These are phyloP conservation scores for Eucalyptus fibrosa DNA, from an alignment of 345 rosid genomes.

Conservation along the genomic window DNA sequence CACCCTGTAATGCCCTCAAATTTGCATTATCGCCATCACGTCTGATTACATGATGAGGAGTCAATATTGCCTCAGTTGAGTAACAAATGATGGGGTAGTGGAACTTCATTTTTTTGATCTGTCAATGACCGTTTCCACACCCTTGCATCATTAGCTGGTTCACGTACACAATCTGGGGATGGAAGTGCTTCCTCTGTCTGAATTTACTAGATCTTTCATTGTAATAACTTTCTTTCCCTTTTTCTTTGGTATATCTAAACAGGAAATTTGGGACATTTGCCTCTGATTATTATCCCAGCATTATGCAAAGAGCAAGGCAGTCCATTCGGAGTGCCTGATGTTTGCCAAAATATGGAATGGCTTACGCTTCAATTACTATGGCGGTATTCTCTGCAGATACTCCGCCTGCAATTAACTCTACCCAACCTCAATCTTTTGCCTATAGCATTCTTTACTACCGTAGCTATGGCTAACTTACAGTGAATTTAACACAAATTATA, in stretches of 20 bases:
- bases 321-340: slow-evolving; percentile 33
- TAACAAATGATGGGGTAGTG: neutral
- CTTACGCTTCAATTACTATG: slow-evolving; percentile 40
- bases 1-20: neutral
- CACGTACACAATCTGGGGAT: neutral
- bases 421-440: neutral
- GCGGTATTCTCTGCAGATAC: slow-evolving; percentile 11
- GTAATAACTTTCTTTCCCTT: neutral
- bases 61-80: neutral
- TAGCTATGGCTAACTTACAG: neutral
- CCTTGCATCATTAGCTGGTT: neutral
- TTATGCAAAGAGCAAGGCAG: slow-evolving; percentile 31
- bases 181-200: neutral
- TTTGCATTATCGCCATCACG: neutral
- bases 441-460: neutral
- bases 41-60: neutral
- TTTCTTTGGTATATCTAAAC: neutral
- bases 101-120: neutral
- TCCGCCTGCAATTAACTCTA: neutral
- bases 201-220: neutral
- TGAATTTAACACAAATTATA: no score
- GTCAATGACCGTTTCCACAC: neutral
- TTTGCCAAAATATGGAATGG: slow-evolving; percentile 20
- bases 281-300: slow-evolving; percentile 33
- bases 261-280: slow-evolving; percentile 46